A percentile compares a stretch with the other conserved stretches of the same genome.
These are phyloP conservation scores for Epichloe uncinata DNA, from an alignment of 2,329 filamentous ascomycete genomes.

Conservation along the genomic window DNA sequence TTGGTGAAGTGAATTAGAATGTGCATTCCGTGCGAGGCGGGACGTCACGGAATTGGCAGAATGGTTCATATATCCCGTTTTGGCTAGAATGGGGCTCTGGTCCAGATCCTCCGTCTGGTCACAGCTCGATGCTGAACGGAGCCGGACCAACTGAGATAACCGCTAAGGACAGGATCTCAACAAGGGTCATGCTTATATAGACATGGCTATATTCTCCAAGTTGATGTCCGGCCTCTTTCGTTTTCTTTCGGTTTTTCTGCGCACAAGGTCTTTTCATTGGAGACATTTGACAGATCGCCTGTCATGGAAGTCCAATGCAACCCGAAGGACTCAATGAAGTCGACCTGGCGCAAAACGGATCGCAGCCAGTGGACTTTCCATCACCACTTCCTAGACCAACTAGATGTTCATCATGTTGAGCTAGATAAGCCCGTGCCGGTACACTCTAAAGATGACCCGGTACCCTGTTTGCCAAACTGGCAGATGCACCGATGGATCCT, in stretches of 20 bases:
- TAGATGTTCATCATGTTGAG: conserved; percentile 8
- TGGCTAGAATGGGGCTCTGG: not conserved
- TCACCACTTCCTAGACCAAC: conserved; percentile 9
- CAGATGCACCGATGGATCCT: conserved; percentile 20
- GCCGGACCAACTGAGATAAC: conserved; percentile 1
- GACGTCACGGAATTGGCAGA: not conserved
- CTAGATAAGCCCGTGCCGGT: conserved; percentile 13
- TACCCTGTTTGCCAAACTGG: conserved; percentile 18
- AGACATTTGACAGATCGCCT: not conserved
- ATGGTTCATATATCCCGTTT: too few relatives aligned
- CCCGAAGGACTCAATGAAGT: conserved; percentile 12
- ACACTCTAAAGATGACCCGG: conserved; percentile 19
- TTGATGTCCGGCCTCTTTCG: not conserved
- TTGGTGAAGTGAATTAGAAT: not conserved
- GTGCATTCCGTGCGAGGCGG: not conserved
- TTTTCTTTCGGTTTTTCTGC: not conserved
- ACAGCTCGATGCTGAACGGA: not conserved
- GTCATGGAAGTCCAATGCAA: conserved; percentile 5
- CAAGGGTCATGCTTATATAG: not conserved
- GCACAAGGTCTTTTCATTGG: not conserved
- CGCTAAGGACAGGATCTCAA: not conserved
- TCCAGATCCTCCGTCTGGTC: not conserved
- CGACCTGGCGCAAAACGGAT: conserved; percentile 10
- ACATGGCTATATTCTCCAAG: not conserved
- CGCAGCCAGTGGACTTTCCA: conserved; percentile 8